Base-by-base conservation (phyloP, 2,329 filamentous ascomycete genomes). In the Cladosporium sp. region DNA sequence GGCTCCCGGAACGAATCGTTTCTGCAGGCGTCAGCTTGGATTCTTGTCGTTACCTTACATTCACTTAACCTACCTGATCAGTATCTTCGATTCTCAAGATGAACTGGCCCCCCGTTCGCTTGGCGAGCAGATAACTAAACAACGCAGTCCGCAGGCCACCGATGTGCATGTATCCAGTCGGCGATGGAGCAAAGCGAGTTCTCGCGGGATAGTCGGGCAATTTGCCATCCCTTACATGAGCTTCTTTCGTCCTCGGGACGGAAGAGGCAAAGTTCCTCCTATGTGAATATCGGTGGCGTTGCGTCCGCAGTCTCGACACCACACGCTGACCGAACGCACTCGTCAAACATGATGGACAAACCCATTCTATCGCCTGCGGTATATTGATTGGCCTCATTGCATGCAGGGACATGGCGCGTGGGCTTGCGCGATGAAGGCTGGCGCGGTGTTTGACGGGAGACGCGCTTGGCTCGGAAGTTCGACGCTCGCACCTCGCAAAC, bases 111-210 rank as follows among this genome's bases (percentile, higher is more conserved):
- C 86, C 85, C 0, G 93, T 95, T 2, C 86, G 83, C 63, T 85
- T 87, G 0, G 93, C 91, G n/a, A 95, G 78, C 4, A 98, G 75
- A 61, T 92, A 96, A 65, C 95, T 97, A 74, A 90, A 97, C n/a
- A 98, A 72, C 0, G 95, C 95, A 0, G 93, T 98, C 54, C 93
- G 80, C 34, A 98, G 71, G 0, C 91, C 95, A 3, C 93, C 93
- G 10, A 98, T 77, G 70, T 98, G 93, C 19, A 98, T 78, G 63
- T 92, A 91, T 1, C 93, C 93, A 0, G 93, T 98, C 0, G 93
- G 93, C 1, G 93, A 97, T 0, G 93, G 93, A 1, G 95, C 93
- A 70, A 98, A 98, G 43, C 93, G 85, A 14, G 93, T 89, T 68
- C 89, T 78, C 54, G 82, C 82, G 43, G 87, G 86, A 6, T 66